Evolutionary conservation across 305 asterid species (phyloP), one percentile per base, ranked within the genome.

Genomic region (Withania somnifera): DNA sequence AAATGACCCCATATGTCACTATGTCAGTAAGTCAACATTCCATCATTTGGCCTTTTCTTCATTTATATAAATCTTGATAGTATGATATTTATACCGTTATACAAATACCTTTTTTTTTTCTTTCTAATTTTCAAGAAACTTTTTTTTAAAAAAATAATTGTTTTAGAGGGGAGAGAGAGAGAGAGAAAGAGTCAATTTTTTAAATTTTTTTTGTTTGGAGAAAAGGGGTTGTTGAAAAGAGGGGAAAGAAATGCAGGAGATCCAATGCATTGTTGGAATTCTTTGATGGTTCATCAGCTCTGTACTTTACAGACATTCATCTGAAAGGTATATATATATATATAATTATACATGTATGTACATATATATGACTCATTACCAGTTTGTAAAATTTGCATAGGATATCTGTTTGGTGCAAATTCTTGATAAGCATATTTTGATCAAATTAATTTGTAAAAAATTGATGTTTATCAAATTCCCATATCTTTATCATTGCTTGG

Each of bases 231-330:
- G 79, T 47, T 50, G 45, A 71, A 45, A 47, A 15, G 11, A 24
- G 58, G 87, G 83, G 80, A 85, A 88, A 88, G 88, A 89, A 75
- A 84, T 87, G 93, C 91, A 84, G 83, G 90, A 86, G 86, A 89
- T 85, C 90, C 89, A 90, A 88, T 84, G 78, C 89, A 88, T 91
- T 89, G 88, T 86, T 89, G 87, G 75, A 86, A 86, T 85, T 81
- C 86, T 87, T 88, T 93, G 83, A 90, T 73, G 88, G 92, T 88
- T 86, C 83, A 84, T 91, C 93, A 86, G 91, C 93, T 88, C 85
- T 83, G 85, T 80, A 88, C 76, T 52, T 85, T 87, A 79, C 92
- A 84, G 93, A 90, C 87, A 87, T 89, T 91, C 87, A 88, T 91
- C 90, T 84, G 91, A 87, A 67, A 94, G 98, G 97, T 94, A 85